A percentile compares a stretch with the other conserved stretches of the same genome.
Evolutionary conservation across 805 yeast species (phyloP).

Genomic region (Teunomyces aglyptinius): DNA sequence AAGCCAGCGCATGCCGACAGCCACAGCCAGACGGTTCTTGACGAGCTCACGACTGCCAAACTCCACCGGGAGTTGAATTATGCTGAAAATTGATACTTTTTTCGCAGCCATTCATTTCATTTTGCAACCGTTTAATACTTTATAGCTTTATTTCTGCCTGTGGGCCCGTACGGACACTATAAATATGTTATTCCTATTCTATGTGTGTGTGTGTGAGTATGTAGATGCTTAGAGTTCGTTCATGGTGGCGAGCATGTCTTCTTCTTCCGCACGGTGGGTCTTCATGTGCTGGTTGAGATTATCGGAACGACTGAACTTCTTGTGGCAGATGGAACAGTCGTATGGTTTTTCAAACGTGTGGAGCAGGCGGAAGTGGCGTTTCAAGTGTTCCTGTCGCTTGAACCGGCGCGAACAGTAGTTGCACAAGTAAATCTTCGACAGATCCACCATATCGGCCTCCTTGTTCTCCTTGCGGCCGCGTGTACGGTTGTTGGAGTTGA

Average conservation of each 20-base stretch:
- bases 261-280: conserved; percentile 39
- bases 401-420: conserved; percentile 62
- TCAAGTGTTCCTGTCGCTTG: conserved; percentile 74
- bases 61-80: conserved; percentile 7
- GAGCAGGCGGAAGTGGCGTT: conserved; percentile 69
- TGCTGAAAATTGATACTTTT: background rate
- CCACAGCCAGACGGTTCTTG: background rate
- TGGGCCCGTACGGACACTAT: background rate
- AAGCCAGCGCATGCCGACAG: conserved; percentile 17
- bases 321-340: conserved; percentile 58
- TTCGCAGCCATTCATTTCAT: background rate
- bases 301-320: conserved; percentile 66
- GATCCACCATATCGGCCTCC: conserved; percentile 50
- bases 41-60: conserved; percentile 3
- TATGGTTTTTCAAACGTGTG: conserved; percentile 74
- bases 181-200: conserved; percentile 5
- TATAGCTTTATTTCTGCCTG: background rate
- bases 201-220: background rate
- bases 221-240: too few relatives aligned
- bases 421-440: conserved; percentile 59
- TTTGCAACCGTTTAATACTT: background rate
- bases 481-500: conserved; percentile 36
- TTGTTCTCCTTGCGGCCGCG: conserved; percentile 67
- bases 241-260: background rate
- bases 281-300: conserved; percentile 66